Conservation (phyloP, 805 yeast species). For the Candida xiaguanensis region DNA sequence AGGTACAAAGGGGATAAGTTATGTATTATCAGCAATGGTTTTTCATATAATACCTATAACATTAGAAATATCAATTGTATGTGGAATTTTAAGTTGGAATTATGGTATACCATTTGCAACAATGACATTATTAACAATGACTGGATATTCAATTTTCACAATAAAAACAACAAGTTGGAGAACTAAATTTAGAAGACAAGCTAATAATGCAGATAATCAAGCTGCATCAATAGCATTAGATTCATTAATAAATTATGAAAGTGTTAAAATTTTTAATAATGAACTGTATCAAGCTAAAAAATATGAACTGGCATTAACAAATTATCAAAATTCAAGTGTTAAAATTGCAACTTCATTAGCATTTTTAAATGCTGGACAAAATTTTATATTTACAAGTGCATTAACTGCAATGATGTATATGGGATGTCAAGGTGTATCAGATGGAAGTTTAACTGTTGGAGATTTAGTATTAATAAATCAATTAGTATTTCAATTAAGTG, state of each 20-base stretch:
- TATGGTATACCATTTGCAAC: conserved; percentile 88
- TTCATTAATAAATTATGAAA: conserved; percentile 89
- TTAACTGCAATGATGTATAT: conserved; percentile 96
- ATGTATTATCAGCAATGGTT: conserved; percentile 93
- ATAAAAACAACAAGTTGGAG: conserved; percentile 95
- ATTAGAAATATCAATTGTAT: conserved; percentile 87
- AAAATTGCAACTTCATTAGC: conserved; percentile 85
- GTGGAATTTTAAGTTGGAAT: conserved; percentile 90
- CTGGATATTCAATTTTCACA: conserved; percentile 83
- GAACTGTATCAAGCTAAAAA: conserved; percentile 76
- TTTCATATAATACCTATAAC: conserved; percentile 92
- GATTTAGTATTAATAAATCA: conserved; percentile 94
- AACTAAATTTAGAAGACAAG: conserved; percentile 83
- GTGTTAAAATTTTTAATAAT: conserved; percentile 92
- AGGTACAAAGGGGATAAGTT: conserved; percentile 96
- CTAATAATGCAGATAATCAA: conserved; percentile 85
- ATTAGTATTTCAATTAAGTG: conserved; percentile 91
- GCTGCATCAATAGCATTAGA: conserved; percentile 96
- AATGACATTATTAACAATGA: conserved; percentile 83
- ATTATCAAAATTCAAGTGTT: conserved; percentile 71
- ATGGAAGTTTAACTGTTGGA: conserved; percentile 83
- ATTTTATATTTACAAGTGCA: conserved; percentile 78
- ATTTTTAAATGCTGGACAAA: conserved; percentile 75
- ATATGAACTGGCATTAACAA: conserved; percentile 69
- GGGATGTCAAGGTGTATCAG: conserved; percentile 92